Conservation (phyloP, 1,284 basidiomycete genomes). For the Rhizopogon hawkerae region DNA sequence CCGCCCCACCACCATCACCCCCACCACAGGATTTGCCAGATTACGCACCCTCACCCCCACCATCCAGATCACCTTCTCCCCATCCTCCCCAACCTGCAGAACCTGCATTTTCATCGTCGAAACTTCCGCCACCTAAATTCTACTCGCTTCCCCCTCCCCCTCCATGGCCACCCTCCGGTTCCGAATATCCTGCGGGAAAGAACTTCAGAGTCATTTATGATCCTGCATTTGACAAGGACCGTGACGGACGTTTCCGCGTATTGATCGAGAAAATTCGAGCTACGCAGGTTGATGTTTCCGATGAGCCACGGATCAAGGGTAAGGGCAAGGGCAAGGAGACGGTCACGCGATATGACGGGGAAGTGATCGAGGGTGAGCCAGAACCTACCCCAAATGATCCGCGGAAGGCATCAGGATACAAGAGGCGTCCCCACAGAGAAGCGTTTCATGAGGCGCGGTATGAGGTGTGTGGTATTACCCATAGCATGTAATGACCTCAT, state of each 20-base stretch:
- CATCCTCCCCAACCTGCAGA: slow-evolving; percentile 19
- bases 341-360: slow-evolving; percentile 48
- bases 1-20: slow-evolving; percentile 19
- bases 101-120: slow-evolving; percentile 24
- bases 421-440: slow-evolving; percentile 32
- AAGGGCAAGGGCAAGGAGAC: slow-evolving; percentile 58
- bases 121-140: slow-evolving; percentile 18
- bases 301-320: slow-evolving; percentile 44
- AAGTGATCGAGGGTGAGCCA: slow-evolving; percentile 42
- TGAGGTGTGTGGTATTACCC: slow-evolving; percentile 43
- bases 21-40: slow-evolving; percentile 20
- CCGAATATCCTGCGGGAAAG: slow-evolving; percentile 38
- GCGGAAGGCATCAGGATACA: slow-evolving; percentile 37
- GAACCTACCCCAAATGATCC: slow-evolving; percentile 47
- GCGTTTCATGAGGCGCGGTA: slow-evolving; percentile 47
- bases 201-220: slow-evolving; percentile 60
- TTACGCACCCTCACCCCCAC: slow-evolving; percentile 20
- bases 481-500: slow-evolving; percentile 13
- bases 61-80: slow-evolving; percentile 14
- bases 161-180: slow-evolving; percentile 38
- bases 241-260: slow-evolving; percentile 36
- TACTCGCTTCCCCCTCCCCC: slow-evolving; percentile 34
- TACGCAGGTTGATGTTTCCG: slow-evolving; percentile 27
- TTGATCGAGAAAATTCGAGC: slow-evolving; percentile 47
- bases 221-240: slow-evolving; percentile 41